Evolutionary conservation across 2,329 filamentous ascomycete species (phyloP), one percentile per base, ranked within the genome.

Genomic region (Ascochyta rabiei): DNA sequence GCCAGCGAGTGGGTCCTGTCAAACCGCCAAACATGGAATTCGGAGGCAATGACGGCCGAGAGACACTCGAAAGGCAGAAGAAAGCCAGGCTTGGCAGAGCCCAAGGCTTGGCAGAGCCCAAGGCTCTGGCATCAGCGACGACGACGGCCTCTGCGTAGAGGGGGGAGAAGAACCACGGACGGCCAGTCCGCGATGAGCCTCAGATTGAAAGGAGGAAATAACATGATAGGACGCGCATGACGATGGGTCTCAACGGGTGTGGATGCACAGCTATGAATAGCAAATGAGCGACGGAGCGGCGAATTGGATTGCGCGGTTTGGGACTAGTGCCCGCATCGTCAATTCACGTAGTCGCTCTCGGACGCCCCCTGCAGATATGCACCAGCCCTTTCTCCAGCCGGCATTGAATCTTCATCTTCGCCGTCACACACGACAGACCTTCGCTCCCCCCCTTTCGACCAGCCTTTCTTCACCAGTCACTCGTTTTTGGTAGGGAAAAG

Each of bases 381-480:
- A 52, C 50, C 49, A 48, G 50, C 53, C 53, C 53, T 56, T 51
- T 49, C 46, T 47, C 30, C 53, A 48, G 37, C 46, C 48, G 38
- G 24, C 42, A 28, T 37, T 39, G 47, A 38, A 39, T 30, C 44
- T 34, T 52, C 44, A 18, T 19, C 28, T 6, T 19, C 35, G 12
- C 35, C 35, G 6, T 38, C 42, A 21, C 41, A 15, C 34, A 44
- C 44, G 16, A 24, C 28, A 26, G 30, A 40, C 44, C 35, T 28
- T 48, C 39, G 39, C 16, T 48, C 39, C 21, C 37, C 42, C 13
- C 15, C 33, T 26, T 39, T 46, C 57, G 59, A 15, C 28, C 48
- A 21, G 41, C 56, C 49, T 58, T 56, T 52, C 64, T 70, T 68
- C 61, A 64, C 68, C 69, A 72, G 72, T 73, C 72, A 60, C 69